phyloP scores from a whole-genome alignment of 129 eudicot genomes.

The Flaveria trinervia region DNA sequence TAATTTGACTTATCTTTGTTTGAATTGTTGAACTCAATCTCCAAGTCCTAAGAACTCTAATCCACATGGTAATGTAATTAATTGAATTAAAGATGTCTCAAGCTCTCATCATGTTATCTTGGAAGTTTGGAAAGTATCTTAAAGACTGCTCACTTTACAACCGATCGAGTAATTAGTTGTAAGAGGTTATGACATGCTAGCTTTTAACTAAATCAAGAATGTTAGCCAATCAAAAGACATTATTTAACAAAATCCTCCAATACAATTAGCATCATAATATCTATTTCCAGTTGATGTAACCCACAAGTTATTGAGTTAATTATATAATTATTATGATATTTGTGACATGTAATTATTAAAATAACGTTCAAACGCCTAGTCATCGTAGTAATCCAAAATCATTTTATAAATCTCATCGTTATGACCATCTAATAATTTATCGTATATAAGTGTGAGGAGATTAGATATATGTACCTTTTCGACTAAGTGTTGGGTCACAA shows the following conservation, averaged over 20 bases:
- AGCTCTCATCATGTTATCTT: no score
- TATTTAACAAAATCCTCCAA: background rate
- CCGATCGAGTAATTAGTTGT: no score
- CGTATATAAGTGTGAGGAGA: background rate
- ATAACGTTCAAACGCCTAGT: background rate
- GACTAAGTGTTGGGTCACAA: slow-evolving; percentile 28
- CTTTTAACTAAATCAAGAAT: no score
- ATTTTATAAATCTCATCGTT: background rate
- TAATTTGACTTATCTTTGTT: no score
- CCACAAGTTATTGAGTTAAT: background rate
- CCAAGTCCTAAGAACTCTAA: no score
- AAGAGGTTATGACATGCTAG: no score
- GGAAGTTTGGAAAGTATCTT: no score
- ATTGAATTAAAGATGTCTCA: no score
- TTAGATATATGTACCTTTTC: slow-evolving; percentile 19
- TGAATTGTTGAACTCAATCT: no score
- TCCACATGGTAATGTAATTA: no score
- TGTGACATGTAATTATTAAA: background rate
- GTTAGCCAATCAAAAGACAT: no score
- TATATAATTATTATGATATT: background rate
- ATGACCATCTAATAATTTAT: background rate
- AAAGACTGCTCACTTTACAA: no score
- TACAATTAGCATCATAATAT: background rate
- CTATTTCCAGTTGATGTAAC: background rate
- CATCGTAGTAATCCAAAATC: background rate